phyloP scores from a whole-genome alignment of 2,329 filamentous ascomycete genomes.

The Aspergillus sp. region DNA sequence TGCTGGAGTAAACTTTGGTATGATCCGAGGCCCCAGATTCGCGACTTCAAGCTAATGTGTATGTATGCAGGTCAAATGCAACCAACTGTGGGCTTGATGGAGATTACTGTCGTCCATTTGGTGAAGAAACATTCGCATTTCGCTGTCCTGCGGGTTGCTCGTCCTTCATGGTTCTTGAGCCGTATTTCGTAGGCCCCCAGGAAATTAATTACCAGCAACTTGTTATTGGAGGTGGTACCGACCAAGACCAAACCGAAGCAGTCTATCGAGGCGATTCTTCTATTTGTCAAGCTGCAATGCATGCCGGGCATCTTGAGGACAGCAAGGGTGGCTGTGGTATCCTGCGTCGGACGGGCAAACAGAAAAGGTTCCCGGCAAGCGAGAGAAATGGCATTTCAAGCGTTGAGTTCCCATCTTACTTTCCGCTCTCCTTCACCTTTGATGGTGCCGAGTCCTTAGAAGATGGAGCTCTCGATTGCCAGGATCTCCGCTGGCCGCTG shows the following conservation, averaged over 20 bases:
- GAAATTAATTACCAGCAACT: constrained; percentile 55
- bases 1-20: constrained; percentile 39
- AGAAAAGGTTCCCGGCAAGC: constrained; percentile 46
- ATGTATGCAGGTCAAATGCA: constrained; percentile 30
- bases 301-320: constrained; percentile 58
- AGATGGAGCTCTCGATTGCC: constrained; percentile 39
- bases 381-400: constrained; percentile 53
- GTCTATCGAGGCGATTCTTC: constrained; percentile 62
- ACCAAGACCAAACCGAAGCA: constrained; percentile 35
- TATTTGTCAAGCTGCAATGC: constrained; percentile 60
- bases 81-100: constrained; percentile 57
- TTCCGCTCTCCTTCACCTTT: constrained; percentile 59
- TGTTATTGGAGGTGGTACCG: constrained; percentile 55
- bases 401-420: constrained; percentile 56
- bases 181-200: constrained; percentile 58
- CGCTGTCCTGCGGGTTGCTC: constrained; percentile 60
- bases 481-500: constrained; percentile 59
- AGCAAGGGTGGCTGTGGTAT: constrained; percentile 58
- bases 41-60: constrained; percentile 10
- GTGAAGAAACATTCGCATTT: constrained; percentile 55
- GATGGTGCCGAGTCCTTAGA: constrained; percentile 34
- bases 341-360: constrained; percentile 53
- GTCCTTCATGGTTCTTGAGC: constrained; percentile 52
- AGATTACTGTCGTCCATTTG: constrained; percentile 57
- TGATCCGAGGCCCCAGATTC: constrained; percentile 36